phyloP scores from a whole-genome alignment of 2,329 filamentous ascomycete species.

The Neopestalotiopsis sp. region DNA sequence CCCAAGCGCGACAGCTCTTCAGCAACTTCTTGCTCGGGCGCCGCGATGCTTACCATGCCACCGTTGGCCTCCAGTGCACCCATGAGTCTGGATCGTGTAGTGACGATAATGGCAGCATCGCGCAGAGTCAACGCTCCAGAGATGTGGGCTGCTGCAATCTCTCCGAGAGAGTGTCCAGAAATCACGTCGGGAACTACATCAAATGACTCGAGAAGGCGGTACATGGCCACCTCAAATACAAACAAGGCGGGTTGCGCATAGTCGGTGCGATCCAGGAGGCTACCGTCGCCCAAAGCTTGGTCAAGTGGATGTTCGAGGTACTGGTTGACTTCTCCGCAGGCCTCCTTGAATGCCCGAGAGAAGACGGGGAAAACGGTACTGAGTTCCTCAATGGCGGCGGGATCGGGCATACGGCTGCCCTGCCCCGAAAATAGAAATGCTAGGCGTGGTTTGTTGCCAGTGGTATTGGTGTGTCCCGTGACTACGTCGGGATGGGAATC shows the following conservation, averaged over 20 bases:
- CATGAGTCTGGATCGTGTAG: conserved; percentile 33
- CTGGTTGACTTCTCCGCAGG: conserved; percentile 12
- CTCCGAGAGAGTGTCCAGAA: conserved; percentile 29
- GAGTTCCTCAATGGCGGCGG: conserved; percentile 31
- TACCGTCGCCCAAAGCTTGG: conserved; percentile 20
- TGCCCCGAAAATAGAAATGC: conserved; percentile 39
- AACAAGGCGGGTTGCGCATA: conserved; percentile 36
- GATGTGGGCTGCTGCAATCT: conserved; percentile 32
- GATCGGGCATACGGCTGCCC: conserved; percentile 32
- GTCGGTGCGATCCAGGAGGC: conserved; percentile 31
- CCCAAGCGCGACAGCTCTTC: conserved; percentile 6
- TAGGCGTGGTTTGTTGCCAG: conserved; percentile 21
- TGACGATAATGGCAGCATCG: conserved; percentile 34
- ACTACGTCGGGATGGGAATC: conserved; percentile 1
- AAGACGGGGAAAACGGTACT: conserved; percentile 27
- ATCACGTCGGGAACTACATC: conserved; percentile 30
- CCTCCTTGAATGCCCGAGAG: conserved; percentile 12
- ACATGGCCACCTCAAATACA: conserved; percentile 34
- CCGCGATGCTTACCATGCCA: conserved; percentile 12
- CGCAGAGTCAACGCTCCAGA: conserved; percentile 32
- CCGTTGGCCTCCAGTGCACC: conserved; percentile 12
- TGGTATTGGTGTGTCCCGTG: conserved; percentile 7
- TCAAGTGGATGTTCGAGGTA: conserved; percentile 8
- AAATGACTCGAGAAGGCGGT: conserved; percentile 30
- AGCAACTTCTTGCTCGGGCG: conserved; percentile 3